phyloP scores from a whole-genome alignment of 2,329 filamentous ascomycete species.

The Ophiostoma quercus region DNA sequence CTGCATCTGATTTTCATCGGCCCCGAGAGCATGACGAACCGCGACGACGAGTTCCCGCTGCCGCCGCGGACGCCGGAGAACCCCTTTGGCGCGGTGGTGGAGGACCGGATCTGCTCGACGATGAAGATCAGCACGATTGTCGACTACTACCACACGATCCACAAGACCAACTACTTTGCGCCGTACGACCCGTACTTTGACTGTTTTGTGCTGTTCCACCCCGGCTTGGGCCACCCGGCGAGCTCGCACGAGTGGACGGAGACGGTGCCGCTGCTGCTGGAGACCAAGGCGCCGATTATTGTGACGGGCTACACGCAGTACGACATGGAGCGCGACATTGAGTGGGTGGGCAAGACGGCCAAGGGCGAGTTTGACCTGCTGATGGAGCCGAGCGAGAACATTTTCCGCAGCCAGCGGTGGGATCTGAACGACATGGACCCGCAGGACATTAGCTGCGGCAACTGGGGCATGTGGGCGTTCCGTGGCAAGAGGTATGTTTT shows the following conservation, averaged over 20 bases:
- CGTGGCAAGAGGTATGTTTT: slow-evolving; percentile 79
- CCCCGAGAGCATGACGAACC: slow-evolving; percentile 91
- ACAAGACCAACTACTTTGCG: slow-evolving; percentile 82
- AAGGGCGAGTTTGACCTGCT: slow-evolving; percentile 88
- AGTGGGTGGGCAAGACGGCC: slow-evolving; percentile 81
- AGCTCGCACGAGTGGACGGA: slow-evolving; percentile 91
- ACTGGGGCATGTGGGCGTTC: slow-evolving; percentile 97
- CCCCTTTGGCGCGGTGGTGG: slow-evolving; percentile 88
- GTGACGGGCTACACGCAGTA: slow-evolving; percentile 93
- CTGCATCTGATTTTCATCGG: slow-evolving; percentile 93
- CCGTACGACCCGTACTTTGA: slow-evolving; percentile 98
- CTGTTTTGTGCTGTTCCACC: slow-evolving; percentile 95
- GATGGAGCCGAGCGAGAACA: slow-evolving; percentile 87
- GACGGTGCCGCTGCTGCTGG: slow-evolving; percentile 80
- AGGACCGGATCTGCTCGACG: slow-evolving; percentile 79
- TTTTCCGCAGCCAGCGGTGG: slow-evolving; percentile 90
- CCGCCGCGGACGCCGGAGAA: slow-evolving; percentile 79
- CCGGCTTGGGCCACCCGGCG: slow-evolving; percentile 88
- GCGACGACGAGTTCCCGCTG: slow-evolving; percentile 86
- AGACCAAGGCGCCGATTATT: slow-evolving; percentile 92
- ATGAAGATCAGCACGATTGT: slow-evolving; percentile 98
- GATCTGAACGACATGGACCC: slow-evolving; percentile 94
- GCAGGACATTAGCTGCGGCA: slow-evolving; percentile 88
- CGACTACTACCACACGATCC: slow-evolving; percentile 95
- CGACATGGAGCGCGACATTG: slow-evolving; percentile 88